Base-by-base conservation (phyloP, 2,329 filamentous ascomycete species). In the Fusarium sp. region DNA sequence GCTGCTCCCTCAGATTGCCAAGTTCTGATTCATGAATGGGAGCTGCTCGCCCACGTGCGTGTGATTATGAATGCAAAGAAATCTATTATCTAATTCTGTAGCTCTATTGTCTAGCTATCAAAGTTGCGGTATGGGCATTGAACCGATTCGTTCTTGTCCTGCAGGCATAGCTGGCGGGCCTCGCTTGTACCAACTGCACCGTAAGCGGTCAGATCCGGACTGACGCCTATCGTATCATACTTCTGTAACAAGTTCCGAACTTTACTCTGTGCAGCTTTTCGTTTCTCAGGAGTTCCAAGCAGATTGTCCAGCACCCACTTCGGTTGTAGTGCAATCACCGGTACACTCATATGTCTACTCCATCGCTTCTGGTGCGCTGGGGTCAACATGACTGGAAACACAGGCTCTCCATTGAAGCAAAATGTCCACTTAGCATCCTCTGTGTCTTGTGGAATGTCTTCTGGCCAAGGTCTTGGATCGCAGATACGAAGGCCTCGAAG, bases 21-120 rank as follows among this genome's bases (percentile, higher is more conserved):
- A 10, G 3, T 14, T 2, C 22, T 48, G 6, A 12, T 4, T 7
- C 4, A 4, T 33, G 28, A 49, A 3, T 28, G 11, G 3, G 3
- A 9, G 11, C 22, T n/a, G 0, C 15, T 33, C 18, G 3, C 1
- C 12, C 8, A 0, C 8, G 0, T 1, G 4, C 5, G 1, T 14
- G 11, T 6, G 9, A 24, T 5, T 5, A 17, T 3, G 3, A 20
- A 18, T 35, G 1, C 20, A 44, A 11, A 3, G 3, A 33, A 18
- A 3, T 35, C 22, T 35, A 35, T 24, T 14, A 4, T 14, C 0
- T 0, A 20, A 8, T 33, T 24, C 33, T 20, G 3, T 28, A 47
- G 8, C 3, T 35, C 12, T 20, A 35, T 4, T 3, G 7, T 7
- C 1, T 35, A 51, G 8, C 48, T 51, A 24, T 51, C 48, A 20